phyloP scores from a whole-genome alignment of 2,329 filamentous ascomycete genomes.

The Sodiomyces alkalinus region DNA sequence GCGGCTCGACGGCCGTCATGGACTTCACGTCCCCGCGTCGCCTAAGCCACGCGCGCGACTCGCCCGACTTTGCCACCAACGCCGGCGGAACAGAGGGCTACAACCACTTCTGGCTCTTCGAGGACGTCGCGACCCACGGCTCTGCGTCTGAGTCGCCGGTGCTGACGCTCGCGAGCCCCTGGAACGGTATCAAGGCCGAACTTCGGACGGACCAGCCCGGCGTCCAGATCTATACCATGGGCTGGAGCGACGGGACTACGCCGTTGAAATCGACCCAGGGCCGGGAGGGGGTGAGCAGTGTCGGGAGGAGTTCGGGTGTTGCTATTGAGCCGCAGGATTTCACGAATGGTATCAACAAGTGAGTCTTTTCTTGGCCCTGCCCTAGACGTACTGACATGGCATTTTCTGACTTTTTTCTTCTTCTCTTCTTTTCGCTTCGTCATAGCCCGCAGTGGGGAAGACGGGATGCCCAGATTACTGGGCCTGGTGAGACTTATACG shows the following conservation, averaged over 20 bases:
- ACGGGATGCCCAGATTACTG: conserved; percentile 22
- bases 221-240: conserved; percentile 57
- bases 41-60: conserved; percentile 40
- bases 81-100: conserved; percentile 54
- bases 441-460: conserved; percentile 29
- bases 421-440: no score
- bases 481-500: conserved; percentile 22
- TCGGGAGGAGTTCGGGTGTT: conserved; percentile 50
- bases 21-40: conserved; percentile 51
- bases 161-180: conserved; percentile 43
- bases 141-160: no score
- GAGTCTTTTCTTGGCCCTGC: conserved; percentile 11
- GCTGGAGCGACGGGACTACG: conserved; percentile 33
- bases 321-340: conserved; percentile 67
- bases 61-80: conserved; percentile 41
- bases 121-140: conserved; percentile 23
- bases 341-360: conserved; percentile 63
- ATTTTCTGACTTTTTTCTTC: conserved; percentile 10
- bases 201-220: conserved; percentile 56
- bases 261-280: conserved; percentile 46
- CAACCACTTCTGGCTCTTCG: conserved; percentile 42
- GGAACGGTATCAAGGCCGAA: conserved; percentile 54
- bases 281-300: conserved; percentile 22
- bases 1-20: conserved; percentile 35
- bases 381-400: conserved; percentile 1